A percentile compares a stretch with the other conserved stretches of the same genome.
phyloP scores from a whole-genome alignment of 176 grass and related monocot species.

The Guadua angustifolia region DNA sequence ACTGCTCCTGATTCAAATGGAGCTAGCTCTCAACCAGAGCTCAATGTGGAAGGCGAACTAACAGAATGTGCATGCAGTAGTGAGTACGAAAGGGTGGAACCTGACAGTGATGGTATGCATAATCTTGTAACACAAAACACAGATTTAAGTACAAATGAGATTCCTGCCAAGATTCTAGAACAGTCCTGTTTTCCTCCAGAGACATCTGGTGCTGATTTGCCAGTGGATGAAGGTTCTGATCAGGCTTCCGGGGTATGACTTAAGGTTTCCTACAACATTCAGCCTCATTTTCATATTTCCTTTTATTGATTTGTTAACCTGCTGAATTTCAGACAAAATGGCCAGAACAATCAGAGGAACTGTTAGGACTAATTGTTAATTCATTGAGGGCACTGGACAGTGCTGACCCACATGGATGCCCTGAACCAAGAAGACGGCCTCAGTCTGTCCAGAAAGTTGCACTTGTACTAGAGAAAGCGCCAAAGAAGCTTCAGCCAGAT shows the following conservation, averaged over 20 bases:
- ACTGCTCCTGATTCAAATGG: slow-evolving; percentile 64
- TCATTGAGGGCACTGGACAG: slow-evolving; percentile 78
- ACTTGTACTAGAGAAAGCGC: slow-evolving; percentile 80
- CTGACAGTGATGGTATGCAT: slow-evolving; percentile 46
- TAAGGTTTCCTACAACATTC: slow-evolving; percentile 31
- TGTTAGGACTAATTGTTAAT: slow-evolving; percentile 86
- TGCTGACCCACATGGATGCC: slow-evolving; percentile 71
- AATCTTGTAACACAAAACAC: slow-evolving; percentile 45
- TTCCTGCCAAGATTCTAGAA: slow-evolving; percentile 48
- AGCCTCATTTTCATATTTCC: slow-evolving; percentile 22
- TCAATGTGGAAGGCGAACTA: slow-evolving; percentile 51
- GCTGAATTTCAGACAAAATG: slow-evolving; percentile 68
- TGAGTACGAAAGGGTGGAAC: slow-evolving; percentile 46
- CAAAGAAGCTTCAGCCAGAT: slow-evolving; percentile 80
- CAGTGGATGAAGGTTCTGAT: slow-evolving; percentile 53
- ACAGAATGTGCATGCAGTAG: slow-evolving; percentile 52
- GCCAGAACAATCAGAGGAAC: slow-evolving; percentile 83
- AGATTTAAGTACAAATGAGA: slow-evolving; percentile 50
- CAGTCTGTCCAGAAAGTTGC: slow-evolving; percentile 78
- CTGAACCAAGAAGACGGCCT: slow-evolving; percentile 68
- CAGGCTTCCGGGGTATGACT: slow-evolving; percentile 55
- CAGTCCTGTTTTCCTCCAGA: slow-evolving; percentile 51
- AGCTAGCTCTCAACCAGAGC: slow-evolving; percentile 60
- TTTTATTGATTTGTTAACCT: slow-evolving; percentile 44
- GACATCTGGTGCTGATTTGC: slow-evolving; percentile 54